phyloP scores from a whole-genome alignment of 805 yeast genomes.

The Candida golubevii region DNA sequence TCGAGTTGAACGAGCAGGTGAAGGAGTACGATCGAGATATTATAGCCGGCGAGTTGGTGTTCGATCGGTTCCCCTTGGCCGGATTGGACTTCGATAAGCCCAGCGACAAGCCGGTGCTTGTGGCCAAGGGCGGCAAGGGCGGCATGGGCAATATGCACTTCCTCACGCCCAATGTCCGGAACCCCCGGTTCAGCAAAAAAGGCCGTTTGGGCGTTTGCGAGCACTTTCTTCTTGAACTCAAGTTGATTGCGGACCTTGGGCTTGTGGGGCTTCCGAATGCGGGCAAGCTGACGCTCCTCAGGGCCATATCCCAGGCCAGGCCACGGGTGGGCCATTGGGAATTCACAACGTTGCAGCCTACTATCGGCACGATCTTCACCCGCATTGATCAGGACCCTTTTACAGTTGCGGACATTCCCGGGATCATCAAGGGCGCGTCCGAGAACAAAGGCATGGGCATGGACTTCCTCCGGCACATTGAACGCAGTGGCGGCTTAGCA shows the following conservation, averaged over 20 bases:
- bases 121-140: conserved; percentile 84
- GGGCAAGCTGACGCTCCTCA: conserved; percentile 84
- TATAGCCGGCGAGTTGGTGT: conserved; percentile 50
- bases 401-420: conserved; percentile 97
- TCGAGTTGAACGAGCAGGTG: conserved; percentile 58
- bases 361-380: conserved; percentile 78
- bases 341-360: conserved; percentile 90
- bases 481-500: conserved; percentile 84
- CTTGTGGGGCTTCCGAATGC: conserved; percentile 95
- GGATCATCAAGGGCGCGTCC: conserved; percentile 85
- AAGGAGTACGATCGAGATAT: conserved; percentile 57
- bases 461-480: conserved; percentile 88
- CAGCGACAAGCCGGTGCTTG: conserved; percentile 59
- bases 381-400: conserved; percentile 65
- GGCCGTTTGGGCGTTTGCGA: conserved; percentile 72
- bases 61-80: conserved; percentile 72
- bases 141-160: conserved; percentile 98
- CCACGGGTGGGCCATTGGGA: conserved; percentile 97
- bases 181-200: conserved; percentile 80
- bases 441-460: conserved; percentile 88
- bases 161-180: conserved; percentile 73
- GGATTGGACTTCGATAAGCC: conserved; percentile 72
- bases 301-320: conserved; percentile 83
- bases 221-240: conserved; percentile 74
- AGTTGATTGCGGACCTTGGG: conserved; percentile 88